phyloP scores from a whole-genome alignment of 2,329 filamentous ascomycete genomes.

The Calonectria pseudoreteaudii region DNA sequence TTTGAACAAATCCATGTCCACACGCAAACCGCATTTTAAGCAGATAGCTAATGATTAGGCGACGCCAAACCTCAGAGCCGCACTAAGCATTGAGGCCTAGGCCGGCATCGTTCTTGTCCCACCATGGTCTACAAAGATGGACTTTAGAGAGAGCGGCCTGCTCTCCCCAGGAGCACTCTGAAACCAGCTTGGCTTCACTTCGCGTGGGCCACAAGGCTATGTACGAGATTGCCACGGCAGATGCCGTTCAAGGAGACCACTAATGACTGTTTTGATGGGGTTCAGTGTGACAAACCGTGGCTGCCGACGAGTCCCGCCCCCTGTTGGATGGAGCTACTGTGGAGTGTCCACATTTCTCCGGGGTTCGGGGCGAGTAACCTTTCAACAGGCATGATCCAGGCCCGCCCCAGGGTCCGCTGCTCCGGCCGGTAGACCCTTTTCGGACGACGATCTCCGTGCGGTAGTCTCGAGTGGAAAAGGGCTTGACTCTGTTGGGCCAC shows the following conservation, averaged over 20 bases:
- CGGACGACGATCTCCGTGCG: conserved; percentile 41
- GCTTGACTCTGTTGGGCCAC: conserved; percentile 42
- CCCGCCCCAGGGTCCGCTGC: conserved; percentile 32
- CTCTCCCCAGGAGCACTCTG: conserved; percentile 16
- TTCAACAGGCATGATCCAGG: conserved; percentile 36
- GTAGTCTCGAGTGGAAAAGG: conserved; percentile 34
- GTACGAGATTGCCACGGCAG: conserved; percentile 43
- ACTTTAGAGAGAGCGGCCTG: background rate
- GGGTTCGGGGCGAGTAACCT: conserved; percentile 40
- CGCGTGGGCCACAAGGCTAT: conserved; percentile 22
- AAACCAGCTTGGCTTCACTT: conserved; percentile 9
- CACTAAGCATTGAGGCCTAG: conserved; percentile 16
- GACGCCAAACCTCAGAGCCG: conserved; percentile 28
- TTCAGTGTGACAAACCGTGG: conserved; percentile 40
- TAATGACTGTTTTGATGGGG: conserved; percentile 34
- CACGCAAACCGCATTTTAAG: conserved; percentile 30
- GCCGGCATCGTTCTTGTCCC: background rate
- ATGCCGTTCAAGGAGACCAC: conserved; percentile 37
- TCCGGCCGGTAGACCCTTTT: conserved; percentile 45
- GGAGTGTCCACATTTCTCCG: conserved; percentile 38
- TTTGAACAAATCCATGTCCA: conserved; percentile 35
- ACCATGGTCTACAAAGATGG: background rate
- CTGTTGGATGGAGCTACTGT: conserved; percentile 32
- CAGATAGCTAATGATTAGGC: conserved; percentile 14
- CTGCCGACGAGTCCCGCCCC: conserved; percentile 46